phyloP scores from a whole-genome alignment of 305 asterid genomes.

The Petunia hybrid region DNA sequence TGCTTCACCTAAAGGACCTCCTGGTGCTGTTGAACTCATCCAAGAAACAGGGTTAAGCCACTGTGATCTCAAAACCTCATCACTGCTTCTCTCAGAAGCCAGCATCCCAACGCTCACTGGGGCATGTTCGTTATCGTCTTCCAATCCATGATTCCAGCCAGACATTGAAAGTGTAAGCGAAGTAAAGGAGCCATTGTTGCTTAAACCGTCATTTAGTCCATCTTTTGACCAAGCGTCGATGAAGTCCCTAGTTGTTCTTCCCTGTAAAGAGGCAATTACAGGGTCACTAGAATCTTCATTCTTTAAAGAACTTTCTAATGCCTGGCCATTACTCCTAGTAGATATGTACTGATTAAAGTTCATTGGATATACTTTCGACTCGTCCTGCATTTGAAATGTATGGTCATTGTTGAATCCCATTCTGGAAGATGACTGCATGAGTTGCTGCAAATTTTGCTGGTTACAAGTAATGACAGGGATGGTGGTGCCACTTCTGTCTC shows the following conservation, averaged over 20 bases:
- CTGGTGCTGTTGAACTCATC: slow-evolving; percentile 52
- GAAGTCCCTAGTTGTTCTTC: slow-evolving; percentile 51
- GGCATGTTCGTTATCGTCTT: slow-evolving; percentile 31
- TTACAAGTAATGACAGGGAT: slow-evolving; percentile 38
- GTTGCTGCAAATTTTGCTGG: slow-evolving; percentile 43
- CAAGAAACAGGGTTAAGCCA: slow-evolving; percentile 51
- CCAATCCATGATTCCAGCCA: slow-evolving; percentile 42
- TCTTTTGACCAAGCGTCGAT: slow-evolving; percentile 56
- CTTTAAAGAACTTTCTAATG: slow-evolving; percentile 14
- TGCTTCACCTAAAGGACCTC: slow-evolving; percentile 86
- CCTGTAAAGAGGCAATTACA: slow-evolving; percentile 28
- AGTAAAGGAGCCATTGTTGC: slow-evolving; percentile 34
- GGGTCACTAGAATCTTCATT: slow-evolving; percentile 30
- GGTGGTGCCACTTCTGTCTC: slow-evolving; percentile 41
- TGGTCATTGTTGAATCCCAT: slow-evolving; percentile 28
- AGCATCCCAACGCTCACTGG: slow-evolving; percentile 32
- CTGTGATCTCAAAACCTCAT: slow-evolving; percentile 35
- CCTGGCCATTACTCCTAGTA: slow-evolving; percentile 3
- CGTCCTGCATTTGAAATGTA: slow-evolving; percentile 35
- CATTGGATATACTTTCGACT: slow-evolving; percentile 36
- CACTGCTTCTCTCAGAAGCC: slow-evolving; percentile 30
- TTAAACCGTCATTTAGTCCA: slow-evolving; percentile 5
- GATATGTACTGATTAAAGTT: slow-evolving; percentile 36
- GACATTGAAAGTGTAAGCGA: slow-evolving; percentile 60
- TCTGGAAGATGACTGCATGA: slow-evolving; percentile 39